phyloP scores from a whole-genome alignment of 2,329 filamentous ascomycete species.

The Colletotrichum eremochloae region DNA sequence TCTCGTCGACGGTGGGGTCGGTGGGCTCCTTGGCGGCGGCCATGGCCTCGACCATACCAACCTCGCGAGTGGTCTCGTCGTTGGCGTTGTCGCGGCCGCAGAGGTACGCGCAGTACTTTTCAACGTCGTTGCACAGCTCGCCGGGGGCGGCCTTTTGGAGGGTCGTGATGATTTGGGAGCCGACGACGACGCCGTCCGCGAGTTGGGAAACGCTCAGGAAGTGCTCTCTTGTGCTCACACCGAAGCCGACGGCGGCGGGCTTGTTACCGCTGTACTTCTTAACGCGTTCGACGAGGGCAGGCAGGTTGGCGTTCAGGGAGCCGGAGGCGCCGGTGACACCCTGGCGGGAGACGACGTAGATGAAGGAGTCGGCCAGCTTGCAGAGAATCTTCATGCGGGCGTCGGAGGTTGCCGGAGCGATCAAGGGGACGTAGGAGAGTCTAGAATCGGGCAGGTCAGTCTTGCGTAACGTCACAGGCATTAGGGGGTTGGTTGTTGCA shows the following conservation, averaged over 20 bases:
- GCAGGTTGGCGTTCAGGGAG: conserved; percentile 83
- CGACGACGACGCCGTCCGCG: conserved; percentile 95
- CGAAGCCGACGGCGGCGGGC: conserved; percentile 93
- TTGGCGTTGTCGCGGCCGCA: conserved; percentile 59
- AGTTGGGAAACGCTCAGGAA: conserved; percentile 87
- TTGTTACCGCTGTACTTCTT: conserved; percentile 93
- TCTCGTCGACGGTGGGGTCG: conserved; percentile 75
- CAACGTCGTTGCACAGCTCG: conserved; percentile 77
- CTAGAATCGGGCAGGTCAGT: conserved; percentile 54
- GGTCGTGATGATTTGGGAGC: conserved; percentile 91
- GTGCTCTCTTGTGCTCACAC: conserved; percentile 95
- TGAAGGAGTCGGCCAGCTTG: conserved; percentile 97
- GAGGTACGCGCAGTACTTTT: conserved; percentile 86
- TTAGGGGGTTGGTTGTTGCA: background rate
- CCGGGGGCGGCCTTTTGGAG: conserved; percentile 77
- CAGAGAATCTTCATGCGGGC: conserved; percentile 95
- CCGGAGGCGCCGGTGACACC: conserved; percentile 94
- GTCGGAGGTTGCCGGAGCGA: conserved; percentile 93
- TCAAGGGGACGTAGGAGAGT: conserved; percentile 96
- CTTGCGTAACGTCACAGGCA: too few relatives aligned
- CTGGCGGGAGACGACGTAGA: conserved; percentile 98
- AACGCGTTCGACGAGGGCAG: conserved; percentile 84
- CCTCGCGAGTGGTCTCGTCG: conserved; percentile 69
- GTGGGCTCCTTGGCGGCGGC: conserved; percentile 71
- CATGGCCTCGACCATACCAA: conserved; percentile 78